These are phyloP conservation scores for Triglochin maritima DNA, from an alignment of 106 monocot genomes.

Conservation along the genomic window DNA sequence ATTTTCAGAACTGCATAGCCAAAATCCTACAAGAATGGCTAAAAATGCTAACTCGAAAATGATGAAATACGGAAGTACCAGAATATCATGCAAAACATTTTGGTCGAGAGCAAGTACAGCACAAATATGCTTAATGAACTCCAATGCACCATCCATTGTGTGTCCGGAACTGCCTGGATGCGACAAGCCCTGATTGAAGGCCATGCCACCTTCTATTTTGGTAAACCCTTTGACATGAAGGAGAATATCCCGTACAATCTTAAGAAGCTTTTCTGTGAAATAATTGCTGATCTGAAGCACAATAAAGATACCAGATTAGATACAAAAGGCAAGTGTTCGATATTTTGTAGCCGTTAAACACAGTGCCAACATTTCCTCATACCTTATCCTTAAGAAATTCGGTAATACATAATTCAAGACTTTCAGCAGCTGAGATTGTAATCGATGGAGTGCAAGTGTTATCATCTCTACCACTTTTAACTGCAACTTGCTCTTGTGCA, in stretches of 20 bases:
- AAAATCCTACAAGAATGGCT: too few species aligned
- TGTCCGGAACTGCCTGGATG: slow-evolving; percentile 13
- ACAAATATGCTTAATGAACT: slow-evolving; percentile 93
- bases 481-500: slow-evolving; percentile 35
- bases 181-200: slow-evolving; percentile 5
- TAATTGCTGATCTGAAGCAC: slow-evolving; percentile 76
- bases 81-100: slow-evolving; percentile 77
- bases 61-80: slow-evolving; percentile 21
- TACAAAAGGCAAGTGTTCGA: too few species aligned
- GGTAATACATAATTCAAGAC: slow-evolving; percentile 42
- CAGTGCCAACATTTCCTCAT: background rate
- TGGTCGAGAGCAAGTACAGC: slow-evolving; percentile 86
- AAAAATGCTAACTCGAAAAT: too few species aligned
- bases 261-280: slow-evolving; percentile 74
- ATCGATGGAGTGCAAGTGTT: slow-evolving; percentile 56
- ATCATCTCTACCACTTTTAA: slow-evolving; percentile 16
- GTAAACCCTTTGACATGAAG: slow-evolving; percentile 41
- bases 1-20: too few species aligned
- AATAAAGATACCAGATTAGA: background rate
- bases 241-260: slow-evolving; percentile 59
- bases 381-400: slow-evolving; percentile 81
- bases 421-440: slow-evolving; percentile 57
- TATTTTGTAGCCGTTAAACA: background rate
- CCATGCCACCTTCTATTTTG: slow-evolving; percentile 12
- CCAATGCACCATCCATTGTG: slow-evolving; percentile 64